Percentiles rank a stretch among this genome's conserved stretches.
Conservation (phyloP, 2,329 filamentous ascomycete genomes). For the Pezicula rhizophila region DNA sequence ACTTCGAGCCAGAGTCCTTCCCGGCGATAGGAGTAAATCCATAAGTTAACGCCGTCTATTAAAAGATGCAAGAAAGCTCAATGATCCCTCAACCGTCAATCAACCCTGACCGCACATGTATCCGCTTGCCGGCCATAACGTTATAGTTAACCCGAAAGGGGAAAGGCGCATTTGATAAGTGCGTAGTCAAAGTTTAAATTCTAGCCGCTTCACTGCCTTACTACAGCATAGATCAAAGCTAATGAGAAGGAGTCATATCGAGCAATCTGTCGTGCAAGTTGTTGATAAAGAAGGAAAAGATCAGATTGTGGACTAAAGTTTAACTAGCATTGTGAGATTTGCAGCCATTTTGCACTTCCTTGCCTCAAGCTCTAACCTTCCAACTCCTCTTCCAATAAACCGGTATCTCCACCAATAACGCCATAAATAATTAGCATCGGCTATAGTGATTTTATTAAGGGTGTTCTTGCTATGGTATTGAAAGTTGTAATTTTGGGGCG, state of each 20-base stretch:
- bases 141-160: neutral
- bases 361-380: neutral
- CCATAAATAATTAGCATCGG: neutral
- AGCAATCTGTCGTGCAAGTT: neutral
- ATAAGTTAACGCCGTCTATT: neutral
- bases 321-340: neutral
- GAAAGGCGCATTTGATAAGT: neutral
- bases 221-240: neutral
- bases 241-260: neutral
- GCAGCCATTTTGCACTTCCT: neutral
- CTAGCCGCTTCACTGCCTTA: neutral
- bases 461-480: neutral
- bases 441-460: neutral
- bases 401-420: slow-evolving; percentile 1
- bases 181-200: neutral
- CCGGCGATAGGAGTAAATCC: neutral
- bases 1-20: neutral
- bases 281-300: neutral
- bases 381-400: slow-evolving; percentile 1
- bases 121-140: neutral
- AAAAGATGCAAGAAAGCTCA: too few species aligned
- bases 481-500: slow-evolving; percentile 3
- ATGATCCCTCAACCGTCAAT: too few species aligned
- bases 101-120: too few species aligned
- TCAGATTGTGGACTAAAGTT: neutral